Percentiles rank a stretch among this genome's conserved stretches.
Evolutionary conservation across 2,329 filamentous ascomycete species (phyloP).

Genomic region (Zelopaecilomyces penicillatus): DNA sequence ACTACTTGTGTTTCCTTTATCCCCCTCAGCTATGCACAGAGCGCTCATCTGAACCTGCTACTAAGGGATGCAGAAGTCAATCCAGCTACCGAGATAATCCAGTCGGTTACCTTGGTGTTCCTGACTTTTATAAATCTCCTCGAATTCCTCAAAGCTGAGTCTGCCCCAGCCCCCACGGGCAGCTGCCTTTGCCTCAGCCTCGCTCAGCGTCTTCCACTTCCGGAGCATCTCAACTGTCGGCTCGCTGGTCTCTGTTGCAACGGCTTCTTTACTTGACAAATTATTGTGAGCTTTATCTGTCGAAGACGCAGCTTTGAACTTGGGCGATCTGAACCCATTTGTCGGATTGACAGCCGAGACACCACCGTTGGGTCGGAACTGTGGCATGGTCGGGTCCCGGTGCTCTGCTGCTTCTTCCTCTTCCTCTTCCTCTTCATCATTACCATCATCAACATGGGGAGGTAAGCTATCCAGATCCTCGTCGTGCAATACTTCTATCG

Average conservation of each 20-base stretch:
- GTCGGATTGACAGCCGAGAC: constrained; percentile 13
- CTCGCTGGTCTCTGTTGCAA: constrained; percentile 9
- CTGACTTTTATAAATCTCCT: constrained; percentile 60
- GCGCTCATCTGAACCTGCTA: background rate
- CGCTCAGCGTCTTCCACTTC: constrained; percentile 49
- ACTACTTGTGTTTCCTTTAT: background rate
- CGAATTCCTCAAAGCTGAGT: constrained; percentile 73
- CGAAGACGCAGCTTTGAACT: background rate
- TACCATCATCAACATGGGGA: constrained; percentile 1
- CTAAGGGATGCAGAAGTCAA: constrained; percentile 68
- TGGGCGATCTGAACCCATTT: background rate
- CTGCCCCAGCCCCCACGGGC: constrained; percentile 71
- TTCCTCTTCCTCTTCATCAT: constrained; percentile 10
- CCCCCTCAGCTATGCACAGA: background rate
- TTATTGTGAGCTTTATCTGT: background rate
- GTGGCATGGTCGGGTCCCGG: constrained; percentile 57
- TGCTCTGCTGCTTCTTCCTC: constrained; percentile 18
- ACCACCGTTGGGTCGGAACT: constrained; percentile 53
- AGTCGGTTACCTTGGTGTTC: constrained; percentile 55
- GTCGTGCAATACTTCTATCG: constrained; percentile 16
- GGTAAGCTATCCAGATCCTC: constrained; percentile 5
- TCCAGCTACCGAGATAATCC: constrained; percentile 83
- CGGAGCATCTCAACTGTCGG: constrained; percentile 28
- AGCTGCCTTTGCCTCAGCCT: constrained; percentile 59
- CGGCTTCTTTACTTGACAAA: background rate